Evolutionary conservation across 2,329 filamentous ascomycete species (phyloP), one percentile per base, ranked within the genome.

Genomic region (Leptographium radiaticola): DNA sequence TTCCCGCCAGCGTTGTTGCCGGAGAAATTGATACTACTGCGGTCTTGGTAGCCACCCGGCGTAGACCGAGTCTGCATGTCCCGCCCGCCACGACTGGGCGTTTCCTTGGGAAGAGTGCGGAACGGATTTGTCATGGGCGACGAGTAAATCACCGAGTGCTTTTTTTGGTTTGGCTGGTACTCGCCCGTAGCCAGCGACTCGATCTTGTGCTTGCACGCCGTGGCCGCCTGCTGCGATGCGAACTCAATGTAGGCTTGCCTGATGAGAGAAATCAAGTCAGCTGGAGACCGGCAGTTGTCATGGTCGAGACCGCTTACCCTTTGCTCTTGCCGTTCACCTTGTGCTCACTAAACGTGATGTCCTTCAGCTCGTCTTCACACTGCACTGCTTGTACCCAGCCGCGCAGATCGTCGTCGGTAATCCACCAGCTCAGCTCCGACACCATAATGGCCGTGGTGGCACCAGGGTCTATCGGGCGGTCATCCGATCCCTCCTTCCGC

Each of bases 251-350:
- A 97, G 6, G 85, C 89, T 76, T 84, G 80, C 10, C 81, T 83
- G 58, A 10, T 6, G 46, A 40, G 31, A 50, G 18, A 40, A 49
- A 33, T 25, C 3, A 12, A 38, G 33, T 49, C 36, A 25, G 47
- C 11, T 31, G 1, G 25, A 25, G 25, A 5, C 25, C 25, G 25
- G 25, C 25, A 5, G 25, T 3, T 25, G 25, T 25, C 18, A 30
- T 40, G 2, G 25, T 11, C 20, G 4, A 16, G 13, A 16, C 20
- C 6, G 7, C 82, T 59, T 76, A 95, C 90, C 93, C 91, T 73
- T 97, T 96, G 70, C 89, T 95, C 72, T 98, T 98, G 61, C 93
- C 93, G 61, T 98, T 98, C 49, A 97, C 90, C 67, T 98, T 98
- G 70, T 97, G 93, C 67, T 98, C 93, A 63, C 89, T 96, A 67